Evolutionary conservation across 257 asterid genomes (phyloP), one percentile per base, ranked within the genome.

Genomic region (Gardenia jasminoides): DNA sequence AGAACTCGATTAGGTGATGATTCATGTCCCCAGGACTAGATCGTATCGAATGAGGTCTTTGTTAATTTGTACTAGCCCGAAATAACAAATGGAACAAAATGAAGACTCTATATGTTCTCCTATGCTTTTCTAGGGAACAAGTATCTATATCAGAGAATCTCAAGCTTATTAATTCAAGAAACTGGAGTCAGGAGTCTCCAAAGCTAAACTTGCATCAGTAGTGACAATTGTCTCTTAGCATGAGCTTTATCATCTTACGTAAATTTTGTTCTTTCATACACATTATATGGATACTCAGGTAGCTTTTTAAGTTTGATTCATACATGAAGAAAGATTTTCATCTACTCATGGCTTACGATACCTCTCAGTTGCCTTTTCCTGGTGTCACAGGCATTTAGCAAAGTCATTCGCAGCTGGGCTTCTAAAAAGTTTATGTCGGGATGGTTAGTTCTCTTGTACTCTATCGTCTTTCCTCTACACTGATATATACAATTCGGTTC

Each of bases 381-480:
- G 70, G 72, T 72, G 41, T 61, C 82, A 88, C 89, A 91, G 93
- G 94, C 94, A 70, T 86, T 91, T 69, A 74, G 84, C 88, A 89
- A 88, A 82, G 94, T 91, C 16, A 81, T 91, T 74, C 92, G 92
- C 79, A 91, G 97, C 82, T 91, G 97, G 97, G 90, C 92, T 6
- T 91, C 88, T 76, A 92, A 92, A 79, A 92, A 92, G 87, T 90
- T 92, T 79, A 90, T 92, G 90, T 85, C 93, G 0, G 97, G 97
- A 86, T 90, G 93, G 97, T 92, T 64, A 85, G 90, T 88, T 33
- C 70, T 58, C 15, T 67, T 48, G 19, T 46, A 33, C 58, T 26
- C 12, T 72, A 3, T 72, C 73, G 28, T 61, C 22, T 61, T 47
- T 26, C 72, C 30, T 28, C 0, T 76, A 30, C 16, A 73, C 54